Percentiles rank a stretch among this genome's conserved stretches.
Evolutionary conservation across 108 stramenopile genomes (phyloP).

Genomic region (Discostella pseudostelligera): DNA sequence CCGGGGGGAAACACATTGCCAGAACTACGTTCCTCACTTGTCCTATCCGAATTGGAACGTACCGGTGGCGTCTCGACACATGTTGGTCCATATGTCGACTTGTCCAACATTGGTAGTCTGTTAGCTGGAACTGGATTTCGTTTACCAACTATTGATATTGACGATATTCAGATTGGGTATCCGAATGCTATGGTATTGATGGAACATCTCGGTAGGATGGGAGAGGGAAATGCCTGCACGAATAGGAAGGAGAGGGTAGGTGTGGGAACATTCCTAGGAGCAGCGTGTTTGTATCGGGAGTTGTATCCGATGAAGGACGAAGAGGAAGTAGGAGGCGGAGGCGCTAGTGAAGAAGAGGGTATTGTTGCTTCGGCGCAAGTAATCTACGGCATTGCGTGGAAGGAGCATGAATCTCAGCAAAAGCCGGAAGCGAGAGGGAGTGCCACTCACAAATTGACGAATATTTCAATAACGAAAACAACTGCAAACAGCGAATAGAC

Average conservation of each 20-base stretch:
- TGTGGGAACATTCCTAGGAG: conserved; percentile 86
- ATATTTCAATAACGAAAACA: conserved; percentile 47
- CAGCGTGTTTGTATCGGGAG: conserved; percentile 89
- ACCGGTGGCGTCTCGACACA: conserved; percentile 92
- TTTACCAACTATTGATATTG: conserved; percentile 95
- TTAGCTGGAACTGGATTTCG: conserved; percentile 88
- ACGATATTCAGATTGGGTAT: conserved; percentile 84
- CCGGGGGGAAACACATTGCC: conserved; percentile 92
- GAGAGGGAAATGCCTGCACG: conserved; percentile 86
- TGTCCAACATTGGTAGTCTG: conserved; percentile 87
- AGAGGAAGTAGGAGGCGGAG: conserved; percentile 22
- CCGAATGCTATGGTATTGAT: conserved; percentile 86
- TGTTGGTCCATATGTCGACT: conserved; percentile 90
- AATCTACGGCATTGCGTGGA: conserved; percentile 98
- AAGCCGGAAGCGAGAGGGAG: conserved; percentile 79
- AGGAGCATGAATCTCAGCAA: conserved; percentile 91
- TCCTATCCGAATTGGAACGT: conserved; percentile 88
- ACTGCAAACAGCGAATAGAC: neutral
- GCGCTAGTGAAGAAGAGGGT: conserved; percentile 33
- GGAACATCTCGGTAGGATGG: conserved; percentile 97
- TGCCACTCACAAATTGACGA: conserved; percentile 68
- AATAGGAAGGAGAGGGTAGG: conserved; percentile 55
- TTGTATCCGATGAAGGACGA: conserved; percentile 69
- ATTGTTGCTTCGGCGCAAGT: conserved; percentile 78
- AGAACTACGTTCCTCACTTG: conserved; percentile 85